phyloP scores from a whole-genome alignment of 129 eudicot species.

The Pittosporum tobira region DNA sequence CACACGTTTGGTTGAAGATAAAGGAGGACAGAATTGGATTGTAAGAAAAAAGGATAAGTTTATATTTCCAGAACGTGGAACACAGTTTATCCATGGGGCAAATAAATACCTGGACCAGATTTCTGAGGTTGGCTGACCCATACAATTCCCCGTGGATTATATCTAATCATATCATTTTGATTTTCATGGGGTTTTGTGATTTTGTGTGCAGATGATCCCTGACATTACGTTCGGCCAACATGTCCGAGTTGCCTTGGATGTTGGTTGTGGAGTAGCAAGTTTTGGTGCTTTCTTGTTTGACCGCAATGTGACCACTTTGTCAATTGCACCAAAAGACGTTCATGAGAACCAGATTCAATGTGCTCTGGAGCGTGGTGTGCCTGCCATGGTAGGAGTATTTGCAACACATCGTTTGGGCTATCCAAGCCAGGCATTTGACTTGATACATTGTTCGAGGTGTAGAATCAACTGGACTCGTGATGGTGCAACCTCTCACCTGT shows the following conservation, averaged over 20 bases:
- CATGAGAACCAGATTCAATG: slow-evolving; percentile 58
- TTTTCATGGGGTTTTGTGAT: slow-evolving; percentile 16
- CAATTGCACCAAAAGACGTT: slow-evolving; percentile 66
- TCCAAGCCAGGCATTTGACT: slow-evolving; percentile 79
- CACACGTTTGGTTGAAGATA: slow-evolving; percentile 57
- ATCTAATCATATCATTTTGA: slow-evolving; percentile 6
- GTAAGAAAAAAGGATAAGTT: slow-evolving; percentile 55
- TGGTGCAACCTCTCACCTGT: slow-evolving; percentile 33
- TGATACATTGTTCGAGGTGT: slow-evolving; percentile 73
- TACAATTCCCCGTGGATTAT: slow-evolving; percentile 5
- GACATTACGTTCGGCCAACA: slow-evolving; percentile 71
- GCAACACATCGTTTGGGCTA: slow-evolving; percentile 52
- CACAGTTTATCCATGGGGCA: slow-evolving; percentile 64
- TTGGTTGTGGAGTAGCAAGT: slow-evolving; percentile 75
- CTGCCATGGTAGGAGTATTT: slow-evolving; percentile 74
- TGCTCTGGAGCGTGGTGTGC: slow-evolving; percentile 83
- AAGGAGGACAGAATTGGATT: slow-evolving; percentile 75
- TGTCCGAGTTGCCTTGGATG: slow-evolving; percentile 65
- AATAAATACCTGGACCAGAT: slow-evolving; percentile 75
- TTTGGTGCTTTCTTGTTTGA: slow-evolving; percentile 74
- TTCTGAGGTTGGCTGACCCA: slow-evolving; percentile 42
- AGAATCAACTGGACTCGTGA: slow-evolving; percentile 73
- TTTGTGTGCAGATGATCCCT: slow-evolving; percentile 63
- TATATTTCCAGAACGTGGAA: slow-evolving; percentile 61
- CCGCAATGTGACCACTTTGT: slow-evolving; percentile 60